Evolutionary conservation across 2,329 filamentous ascomycete species (phyloP), one percentile per base, ranked within the genome.

Genomic region (Penicillium digitatum): DNA sequence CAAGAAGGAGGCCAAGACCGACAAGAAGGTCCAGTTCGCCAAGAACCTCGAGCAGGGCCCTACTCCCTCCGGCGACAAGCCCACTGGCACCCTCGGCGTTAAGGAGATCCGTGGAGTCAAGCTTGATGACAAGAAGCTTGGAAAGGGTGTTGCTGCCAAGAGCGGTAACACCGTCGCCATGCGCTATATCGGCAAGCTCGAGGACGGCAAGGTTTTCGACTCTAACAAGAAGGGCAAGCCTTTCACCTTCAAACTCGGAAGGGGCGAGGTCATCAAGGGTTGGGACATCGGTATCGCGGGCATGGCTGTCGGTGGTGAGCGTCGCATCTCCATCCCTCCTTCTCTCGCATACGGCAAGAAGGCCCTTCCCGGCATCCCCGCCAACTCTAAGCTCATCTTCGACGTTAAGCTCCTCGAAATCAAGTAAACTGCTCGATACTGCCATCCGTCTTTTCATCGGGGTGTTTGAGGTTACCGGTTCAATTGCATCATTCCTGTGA

Each of bases 221-320:
- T 90, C 91, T 76, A 97, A 99, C 84, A 99, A 97, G 84, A 96
- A 95, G 81, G 94, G 94, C 69, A 92, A 95, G 81, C 93, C 95
- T 55, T 99, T 99, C 80, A 83, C 83, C 64, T 97, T 97, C 85
- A 95, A 93, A 82, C 86, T 95, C 58, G 95, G 94, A 66, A 85
- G 87, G 72, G 92, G 92, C 59, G 90, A 97, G 76, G 95, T 99
- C 69, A 99, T 99, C 81, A 94, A 95, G 83, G 94, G 94, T 65
- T 97, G 94, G 95, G 95, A 99, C 74, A 84, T 97, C 62, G 94
- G 94, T 77, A 81, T 99, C 66, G 82, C 83, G 65, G 95, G 95
- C 76, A 96, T 99, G 90, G 81, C 87, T 65, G 87, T 92, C 65
- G 94, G 94, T 69, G 91, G 90, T 68, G 95, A 99, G 82, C 90